Evolutionary conservation across 1,284 basidiomycete species (phyloP).

Genomic region (Pisolithus thermaeus): DNA sequence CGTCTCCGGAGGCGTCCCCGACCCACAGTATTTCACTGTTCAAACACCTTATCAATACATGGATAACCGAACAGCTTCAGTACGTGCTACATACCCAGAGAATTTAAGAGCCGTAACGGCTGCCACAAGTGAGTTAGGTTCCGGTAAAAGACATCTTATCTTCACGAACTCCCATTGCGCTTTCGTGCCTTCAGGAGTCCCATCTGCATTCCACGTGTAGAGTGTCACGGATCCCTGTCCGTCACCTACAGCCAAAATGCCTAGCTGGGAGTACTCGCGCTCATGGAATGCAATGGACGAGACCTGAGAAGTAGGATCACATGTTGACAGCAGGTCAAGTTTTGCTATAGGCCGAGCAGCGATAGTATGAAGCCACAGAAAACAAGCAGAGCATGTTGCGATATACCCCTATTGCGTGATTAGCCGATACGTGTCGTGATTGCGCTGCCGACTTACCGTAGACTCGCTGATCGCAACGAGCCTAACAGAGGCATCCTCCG

Average conservation of each 20-base stretch:
- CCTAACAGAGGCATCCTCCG: slow-evolving; percentile 48
- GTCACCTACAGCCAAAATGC: slow-evolving; percentile 64
- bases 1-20: slow-evolving; percentile 20
- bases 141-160: slow-evolving; percentile 55
- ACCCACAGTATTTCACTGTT: slow-evolving; percentile 22
- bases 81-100: slow-evolving; percentile 45
- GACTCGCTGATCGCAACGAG: slow-evolving; percentile 80
- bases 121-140: slow-evolving; percentile 32
- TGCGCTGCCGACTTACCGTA: slow-evolving; percentile 49
- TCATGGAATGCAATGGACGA: slow-evolving; percentile 76
- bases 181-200: slow-evolving; percentile 54
- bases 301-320: slow-evolving; percentile 40
- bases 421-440: background rate
- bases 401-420: slow-evolving; percentile 61
- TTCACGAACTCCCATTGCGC: slow-evolving; percentile 70
- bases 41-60: background rate
- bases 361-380: slow-evolving; percentile 74
- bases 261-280: slow-evolving; percentile 67
- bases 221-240: slow-evolving; percentile 63
- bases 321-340: slow-evolving; percentile 50
- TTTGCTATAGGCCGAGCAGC: slow-evolving; percentile 70
- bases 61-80: background rate
- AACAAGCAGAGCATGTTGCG: slow-evolving; percentile 68
- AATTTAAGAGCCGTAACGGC: slow-evolving; percentile 65
- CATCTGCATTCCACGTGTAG: slow-evolving; percentile 70